phyloP scores from a whole-genome alignment of 208 protist species.

The Acanthamoeba rhysodes region DNA sequence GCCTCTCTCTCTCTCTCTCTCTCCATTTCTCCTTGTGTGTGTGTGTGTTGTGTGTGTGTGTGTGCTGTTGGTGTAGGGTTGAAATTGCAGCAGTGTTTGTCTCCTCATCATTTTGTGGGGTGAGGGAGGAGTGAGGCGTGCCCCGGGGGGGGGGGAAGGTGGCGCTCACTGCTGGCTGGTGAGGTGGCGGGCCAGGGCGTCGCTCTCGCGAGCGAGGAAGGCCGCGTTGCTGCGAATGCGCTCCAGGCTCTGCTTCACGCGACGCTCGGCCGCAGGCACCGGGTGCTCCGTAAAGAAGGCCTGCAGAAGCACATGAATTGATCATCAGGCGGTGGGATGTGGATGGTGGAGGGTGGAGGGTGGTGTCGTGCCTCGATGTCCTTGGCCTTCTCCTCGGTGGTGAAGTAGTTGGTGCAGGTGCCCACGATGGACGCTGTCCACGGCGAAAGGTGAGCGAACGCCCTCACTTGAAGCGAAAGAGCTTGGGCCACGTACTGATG shows the following conservation, averaged over 20 bases:
- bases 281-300: slow-evolving; percentile 47
- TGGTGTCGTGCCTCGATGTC: slow-evolving; percentile 18
- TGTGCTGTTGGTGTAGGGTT: too few relatives aligned
- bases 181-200: background rate
- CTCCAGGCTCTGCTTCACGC: slow-evolving; percentile 70
- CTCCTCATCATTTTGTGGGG: too few relatives aligned
- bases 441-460: background rate
- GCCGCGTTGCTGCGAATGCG: slow-evolving; percentile 63
- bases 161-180: too few relatives aligned
- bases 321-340: too few relatives aligned
- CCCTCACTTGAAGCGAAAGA: too few relatives aligned
- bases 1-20: too few relatives aligned
- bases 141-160: too few relatives aligned
- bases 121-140: too few relatives aligned
- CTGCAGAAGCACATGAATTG: background rate
- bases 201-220: slow-evolving; percentile 61
- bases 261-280: background rate
- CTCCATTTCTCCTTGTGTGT: too few relatives aligned
- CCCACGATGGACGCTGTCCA: background rate
- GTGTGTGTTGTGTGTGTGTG: too few relatives aligned
- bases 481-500: background rate
- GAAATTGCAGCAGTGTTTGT: too few relatives aligned
- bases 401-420: slow-evolving; percentile 60
- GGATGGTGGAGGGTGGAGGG: too few relatives aligned
- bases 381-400: slow-evolving; percentile 52